phyloP scores from a whole-genome alignment of 108 stramenopile species.

The Cyclotella atomus region DNA sequence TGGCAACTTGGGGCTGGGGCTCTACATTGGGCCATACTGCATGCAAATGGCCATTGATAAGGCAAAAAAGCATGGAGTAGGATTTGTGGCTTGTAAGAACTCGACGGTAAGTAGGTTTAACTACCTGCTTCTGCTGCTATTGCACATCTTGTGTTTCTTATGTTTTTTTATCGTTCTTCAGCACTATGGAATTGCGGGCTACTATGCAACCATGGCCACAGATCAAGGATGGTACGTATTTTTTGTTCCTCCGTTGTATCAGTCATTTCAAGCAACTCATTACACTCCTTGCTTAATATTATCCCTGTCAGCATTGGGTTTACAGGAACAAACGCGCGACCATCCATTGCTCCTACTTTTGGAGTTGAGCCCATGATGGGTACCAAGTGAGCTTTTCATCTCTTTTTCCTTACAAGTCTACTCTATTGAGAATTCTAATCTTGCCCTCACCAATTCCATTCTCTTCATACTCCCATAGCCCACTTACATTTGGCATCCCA shows the following conservation, averaged over 20 bases:
- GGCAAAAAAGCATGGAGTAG: constrained; percentile 69
- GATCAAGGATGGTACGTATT: constrained; percentile 53
- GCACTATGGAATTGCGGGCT: constrained; percentile 45
- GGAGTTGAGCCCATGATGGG: constrained; percentile 70
- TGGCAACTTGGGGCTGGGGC: constrained; percentile 65
- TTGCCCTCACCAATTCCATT: too few relatives aligned
- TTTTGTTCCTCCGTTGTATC: too few relatives aligned
- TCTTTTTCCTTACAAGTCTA: too few relatives aligned
- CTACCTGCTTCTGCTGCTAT: not conserved
- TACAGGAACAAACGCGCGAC: constrained; percentile 69
- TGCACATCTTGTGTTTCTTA: too few relatives aligned
- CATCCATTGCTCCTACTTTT: constrained; percentile 71
- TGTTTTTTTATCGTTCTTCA: not conserved
- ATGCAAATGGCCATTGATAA: constrained; percentile 77
- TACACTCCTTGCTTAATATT: not conserved
- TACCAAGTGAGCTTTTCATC: constrained; percentile 15
- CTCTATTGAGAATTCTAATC: too few relatives aligned
- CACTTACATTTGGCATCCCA: constrained; percentile 66
- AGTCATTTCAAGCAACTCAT: too few relatives aligned
- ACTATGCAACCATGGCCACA: constrained; percentile 74
- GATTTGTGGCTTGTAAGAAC: constrained; percentile 63
- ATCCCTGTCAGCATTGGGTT: constrained; percentile 47
- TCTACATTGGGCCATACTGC: constrained; percentile 73
- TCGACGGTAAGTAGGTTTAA: constrained; percentile 40
- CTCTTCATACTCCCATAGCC: constrained; percentile 20